phyloP scores from a whole-genome alignment of 2,329 filamentous ascomycete genomes.

The Aspergillus brunneoviolaceus region DNA sequence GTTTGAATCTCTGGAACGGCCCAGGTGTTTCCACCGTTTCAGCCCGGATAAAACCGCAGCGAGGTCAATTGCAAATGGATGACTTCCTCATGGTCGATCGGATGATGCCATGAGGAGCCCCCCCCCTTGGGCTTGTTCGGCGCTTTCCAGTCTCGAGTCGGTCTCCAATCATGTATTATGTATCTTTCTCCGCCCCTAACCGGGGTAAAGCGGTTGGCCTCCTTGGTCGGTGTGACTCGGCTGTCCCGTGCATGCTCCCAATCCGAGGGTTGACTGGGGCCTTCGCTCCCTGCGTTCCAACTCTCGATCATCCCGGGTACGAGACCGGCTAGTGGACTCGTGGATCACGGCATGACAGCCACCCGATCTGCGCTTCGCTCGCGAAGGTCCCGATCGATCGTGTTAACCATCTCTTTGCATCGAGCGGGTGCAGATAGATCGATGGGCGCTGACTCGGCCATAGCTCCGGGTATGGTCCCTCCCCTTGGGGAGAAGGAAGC shows the following conservation, averaged over 20 bases:
- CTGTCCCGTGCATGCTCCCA: neutral
- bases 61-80: constrained; percentile 53
- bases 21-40: constrained; percentile 14
- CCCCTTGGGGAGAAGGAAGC: constrained; percentile 47
- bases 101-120: constrained; percentile 25
- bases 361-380: constrained; percentile 49
- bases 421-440: constrained; percentile 51
- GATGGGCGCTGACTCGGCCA: constrained; percentile 56
- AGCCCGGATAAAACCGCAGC: constrained; percentile 46
- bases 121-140: constrained; percentile 35
- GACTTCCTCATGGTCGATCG: constrained; percentile 38
- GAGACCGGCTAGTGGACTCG: constrained; percentile 41
- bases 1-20: constrained; percentile 20
- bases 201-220: neutral
- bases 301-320: neutral
- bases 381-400: constrained; percentile 59
- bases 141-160: constrained; percentile 35
- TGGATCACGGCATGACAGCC: constrained; percentile 53
- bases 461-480: neutral
- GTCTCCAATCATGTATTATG: neutral
- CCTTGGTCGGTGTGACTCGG: neutral
- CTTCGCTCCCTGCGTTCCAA: neutral
- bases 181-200: neutral
- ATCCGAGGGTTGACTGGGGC: neutral
- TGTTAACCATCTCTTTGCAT: constrained; percentile 64